Evolutionary conservation across 345 rosid species (phyloP), one percentile per base, ranked within the genome.

Genomic region (Salix viminalis): DNA sequence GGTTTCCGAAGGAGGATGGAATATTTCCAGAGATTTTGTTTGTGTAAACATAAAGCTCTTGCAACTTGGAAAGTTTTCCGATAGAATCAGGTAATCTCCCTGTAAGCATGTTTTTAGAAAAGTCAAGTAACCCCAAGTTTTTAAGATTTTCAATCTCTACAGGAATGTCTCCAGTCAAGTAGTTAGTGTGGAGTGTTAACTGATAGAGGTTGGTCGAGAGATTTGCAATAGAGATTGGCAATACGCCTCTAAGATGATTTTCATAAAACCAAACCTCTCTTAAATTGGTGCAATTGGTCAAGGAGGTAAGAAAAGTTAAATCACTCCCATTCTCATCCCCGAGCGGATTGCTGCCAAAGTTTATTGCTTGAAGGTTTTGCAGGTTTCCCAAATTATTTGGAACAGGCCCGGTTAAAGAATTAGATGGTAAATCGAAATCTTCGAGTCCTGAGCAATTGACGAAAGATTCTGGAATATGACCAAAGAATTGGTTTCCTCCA

Each of bases 101-200:
- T 2, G 68, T 26, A 39, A 32, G 68, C 18, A 26, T 15, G 68
- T 65, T 65, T 26, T 0, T 0, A 12, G 0, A 0, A 30, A 18
- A 65, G 0, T 0, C 10, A 60, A 66, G 69, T 2, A 0, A 0
- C 4, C 0, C 0, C 32, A 30, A 0, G 32, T 10, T 56, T 8
- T 9, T 21, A 21, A n/a, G 11, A 56, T 56, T 56, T 21, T 0
- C 62, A n/a, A n/a, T 52, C 21, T 52, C 60, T 18, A 7, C n/a
- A 52, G 60, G n/a, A 5, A 52, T 52, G 23, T 52, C 10, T 52
- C 60, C 10, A 19, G 32, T 30, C 32, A 30, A 30, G 58, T 52
- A 52, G 58, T 52, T 52, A 2, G 23, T 2, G 0, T 0, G 0
- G 3, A 18, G 11, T 19, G 0, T 0, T 19, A 19, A 21, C 3